Evolutionary conservation across 75 land plant genomes (phyloP).

Genomic region (Cryptomeria japonica): DNA sequence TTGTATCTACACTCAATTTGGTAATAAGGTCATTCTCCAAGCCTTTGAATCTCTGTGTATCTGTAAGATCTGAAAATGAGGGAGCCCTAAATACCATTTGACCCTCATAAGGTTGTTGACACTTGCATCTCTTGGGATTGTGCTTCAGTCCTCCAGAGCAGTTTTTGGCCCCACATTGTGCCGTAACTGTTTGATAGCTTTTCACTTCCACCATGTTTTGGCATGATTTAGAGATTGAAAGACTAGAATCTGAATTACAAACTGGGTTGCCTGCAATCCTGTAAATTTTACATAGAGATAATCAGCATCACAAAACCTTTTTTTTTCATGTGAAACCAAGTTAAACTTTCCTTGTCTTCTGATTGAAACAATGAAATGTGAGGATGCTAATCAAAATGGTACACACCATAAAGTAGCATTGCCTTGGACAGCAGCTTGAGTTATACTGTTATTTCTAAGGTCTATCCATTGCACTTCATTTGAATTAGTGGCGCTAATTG

Average conservation of each 20-base stretch:
- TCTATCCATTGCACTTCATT: slow-evolving; percentile 22
- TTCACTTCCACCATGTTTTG: neutral
- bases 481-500: slow-evolving; percentile 26
- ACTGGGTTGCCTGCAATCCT: neutral
- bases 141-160: slow-evolving; percentile 44
- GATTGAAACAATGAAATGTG: neutral
- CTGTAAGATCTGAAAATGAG: slow-evolving; percentile 38
- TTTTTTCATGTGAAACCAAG: neutral
- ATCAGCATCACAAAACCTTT: too few species aligned
- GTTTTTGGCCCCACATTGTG: slow-evolving; percentile 36
- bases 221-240: neutral
- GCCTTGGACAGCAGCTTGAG: slow-evolving; percentile 13
- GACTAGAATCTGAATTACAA: neutral
- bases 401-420: slow-evolving; percentile 45
- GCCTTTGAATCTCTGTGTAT: slow-evolving; percentile 34
- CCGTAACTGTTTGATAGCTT: slow-evolving; percentile 33
- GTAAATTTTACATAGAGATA: too few species aligned
- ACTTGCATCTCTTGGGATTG: slow-evolving; percentile 57
- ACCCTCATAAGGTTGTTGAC: slow-evolving; percentile 62
- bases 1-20: slow-evolving; percentile 39
- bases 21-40: slow-evolving; percentile 41
- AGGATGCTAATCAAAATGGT: neutral
- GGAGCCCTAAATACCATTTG: slow-evolving; percentile 54
- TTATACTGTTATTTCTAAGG: slow-evolving; percentile 35
- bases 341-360: neutral